Conservation (phyloP, 2,329 filamentous ascomycete genomes). For the Fusarium haematococcum region DNA sequence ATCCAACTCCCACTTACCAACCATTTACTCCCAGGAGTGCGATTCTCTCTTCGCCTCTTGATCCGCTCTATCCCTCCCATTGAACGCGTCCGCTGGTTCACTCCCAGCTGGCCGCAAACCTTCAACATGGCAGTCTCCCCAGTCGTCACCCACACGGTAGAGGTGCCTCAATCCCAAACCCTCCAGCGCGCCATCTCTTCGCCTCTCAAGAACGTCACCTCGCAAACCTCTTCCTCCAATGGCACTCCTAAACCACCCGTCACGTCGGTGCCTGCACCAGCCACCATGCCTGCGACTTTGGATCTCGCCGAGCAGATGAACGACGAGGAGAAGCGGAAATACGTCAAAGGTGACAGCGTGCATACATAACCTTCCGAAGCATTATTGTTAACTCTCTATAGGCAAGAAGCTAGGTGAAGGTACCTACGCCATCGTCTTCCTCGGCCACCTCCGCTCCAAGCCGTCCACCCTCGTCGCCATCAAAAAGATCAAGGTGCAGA, state of each 20-base stretch:
- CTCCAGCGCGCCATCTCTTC: conserved; percentile 54
- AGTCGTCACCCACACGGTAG: conserved; percentile 55
- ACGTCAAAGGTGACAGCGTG: conserved; percentile 76
- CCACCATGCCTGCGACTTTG: conserved; percentile 55
- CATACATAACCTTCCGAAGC: too few relatives aligned
- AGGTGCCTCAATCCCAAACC: conserved; percentile 42
- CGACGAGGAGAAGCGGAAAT: conserved; percentile 85
- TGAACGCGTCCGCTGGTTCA: conserved; percentile 8
- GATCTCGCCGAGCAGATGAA: conserved; percentile 85
- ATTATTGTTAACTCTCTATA: conserved; percentile 47
- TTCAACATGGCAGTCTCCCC: conserved; percentile 60
- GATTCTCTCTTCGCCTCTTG: background rate
- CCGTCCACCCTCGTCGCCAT: conserved; percentile 85
- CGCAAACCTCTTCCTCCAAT: conserved; percentile 53
- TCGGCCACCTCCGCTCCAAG: conserved; percentile 81
- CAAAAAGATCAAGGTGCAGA: conserved; percentile 91
- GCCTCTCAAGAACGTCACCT: conserved; percentile 56
- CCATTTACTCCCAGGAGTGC: background rate
- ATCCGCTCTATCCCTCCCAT: too few relatives aligned
- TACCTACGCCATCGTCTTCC: conserved; percentile 96
- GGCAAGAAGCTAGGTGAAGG: conserved; percentile 94
- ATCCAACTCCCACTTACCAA: background rate
- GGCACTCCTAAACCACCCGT: conserved; percentile 57
- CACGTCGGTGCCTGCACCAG: conserved; percentile 44
- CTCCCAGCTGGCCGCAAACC: conserved; percentile 11